A percentile compares a stretch with the other conserved stretches of the same genome.
phyloP scores from a whole-genome alignment of 2,329 filamentous ascomycete species.

The Emergomyces orientalis region DNA sequence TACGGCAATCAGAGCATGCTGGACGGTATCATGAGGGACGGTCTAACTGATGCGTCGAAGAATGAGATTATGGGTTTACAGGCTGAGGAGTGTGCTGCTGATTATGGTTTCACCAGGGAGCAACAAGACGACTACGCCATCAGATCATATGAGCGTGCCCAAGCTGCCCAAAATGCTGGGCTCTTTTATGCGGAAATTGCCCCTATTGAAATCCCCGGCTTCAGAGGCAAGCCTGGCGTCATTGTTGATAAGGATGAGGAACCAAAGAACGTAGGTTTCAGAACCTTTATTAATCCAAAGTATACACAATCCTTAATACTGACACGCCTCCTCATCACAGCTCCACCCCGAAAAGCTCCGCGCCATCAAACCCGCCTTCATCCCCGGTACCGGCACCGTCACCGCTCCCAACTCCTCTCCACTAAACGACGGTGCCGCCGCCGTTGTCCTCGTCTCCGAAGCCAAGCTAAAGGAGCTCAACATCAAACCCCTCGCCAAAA shows the following conservation, averaged over 20 bases:
- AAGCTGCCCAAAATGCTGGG: constrained; percentile 71
- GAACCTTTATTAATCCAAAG: not conserved
- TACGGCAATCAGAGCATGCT: constrained; percentile 85
- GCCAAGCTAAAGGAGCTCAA: constrained; percentile 85
- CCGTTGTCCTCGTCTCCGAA: constrained; percentile 87
- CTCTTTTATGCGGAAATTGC: constrained; percentile 79
- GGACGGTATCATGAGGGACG: constrained; percentile 89
- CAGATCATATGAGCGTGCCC: constrained; percentile 85
- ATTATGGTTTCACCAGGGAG: constrained; percentile 72
- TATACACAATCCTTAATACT: not conserved
- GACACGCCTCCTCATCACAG: constrained; percentile 19
- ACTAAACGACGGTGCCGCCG: constrained; percentile 88
- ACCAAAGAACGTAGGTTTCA: constrained; percentile 67
- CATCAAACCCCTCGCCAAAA: constrained; percentile 89
- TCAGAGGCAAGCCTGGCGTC: constrained; percentile 78
- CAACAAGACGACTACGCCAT: constrained; percentile 95
- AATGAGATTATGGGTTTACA: constrained; percentile 94
- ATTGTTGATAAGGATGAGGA: constrained; percentile 83
- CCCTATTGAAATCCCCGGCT: constrained; percentile 77
- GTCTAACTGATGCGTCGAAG: constrained; percentile 87
- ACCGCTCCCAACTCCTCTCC: constrained; percentile 95
- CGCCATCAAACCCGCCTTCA: constrained; percentile 74
- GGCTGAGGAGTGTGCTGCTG: constrained; percentile 81
- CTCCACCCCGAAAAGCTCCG: constrained; percentile 76
- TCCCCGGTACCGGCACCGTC: constrained; percentile 68